A percentile compares a stretch with the other conserved stretches of the same genome.
Evolutionary conservation across 768 basidiomycete species (phyloP).

Genomic region (Tricholoma saponaceum): DNA sequence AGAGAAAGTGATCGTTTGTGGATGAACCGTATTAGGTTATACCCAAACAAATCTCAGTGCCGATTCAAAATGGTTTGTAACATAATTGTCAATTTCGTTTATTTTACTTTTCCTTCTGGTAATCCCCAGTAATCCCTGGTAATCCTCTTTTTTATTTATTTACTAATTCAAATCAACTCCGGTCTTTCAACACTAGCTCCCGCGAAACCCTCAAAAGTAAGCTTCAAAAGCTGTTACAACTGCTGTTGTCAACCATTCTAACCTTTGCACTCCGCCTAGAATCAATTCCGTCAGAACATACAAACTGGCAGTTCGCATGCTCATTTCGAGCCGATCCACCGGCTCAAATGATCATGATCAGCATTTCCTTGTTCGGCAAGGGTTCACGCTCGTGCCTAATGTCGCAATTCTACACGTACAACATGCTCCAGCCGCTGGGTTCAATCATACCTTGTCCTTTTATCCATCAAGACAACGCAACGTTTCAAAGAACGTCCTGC

Average conservation of each 20-base stretch:
- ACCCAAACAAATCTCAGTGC: slow-evolving; percentile 12
- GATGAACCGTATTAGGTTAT: slow-evolving; percentile 2
- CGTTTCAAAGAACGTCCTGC: no score
- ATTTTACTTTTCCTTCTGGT: no score
- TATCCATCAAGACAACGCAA: not conserved
- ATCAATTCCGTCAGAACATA: no score
- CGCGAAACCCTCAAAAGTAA: no score
- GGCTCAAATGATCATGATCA: slow-evolving; percentile 15
- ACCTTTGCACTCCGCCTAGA: slow-evolving; percentile 11
- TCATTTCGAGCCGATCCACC: slow-evolving; percentile 19
- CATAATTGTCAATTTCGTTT: no score
- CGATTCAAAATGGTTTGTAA: slow-evolving; percentile 18
- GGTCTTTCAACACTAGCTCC: no score
- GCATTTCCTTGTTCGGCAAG: slow-evolving; percentile 5
- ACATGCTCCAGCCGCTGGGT: not conserved
- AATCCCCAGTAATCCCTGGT: no score
- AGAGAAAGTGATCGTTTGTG: not conserved
- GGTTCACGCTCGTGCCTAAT: slow-evolving; percentile 11
- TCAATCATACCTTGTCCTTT: not conserved
- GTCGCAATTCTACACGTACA: not conserved
- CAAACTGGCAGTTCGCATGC: no score
- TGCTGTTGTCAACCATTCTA: no score
- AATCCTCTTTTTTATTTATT: not conserved
- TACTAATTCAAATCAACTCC: no score
- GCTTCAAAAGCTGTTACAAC: no score